Conservation (phyloP, 257 asterid genomes). For the Gardenia jasminoides region DNA sequence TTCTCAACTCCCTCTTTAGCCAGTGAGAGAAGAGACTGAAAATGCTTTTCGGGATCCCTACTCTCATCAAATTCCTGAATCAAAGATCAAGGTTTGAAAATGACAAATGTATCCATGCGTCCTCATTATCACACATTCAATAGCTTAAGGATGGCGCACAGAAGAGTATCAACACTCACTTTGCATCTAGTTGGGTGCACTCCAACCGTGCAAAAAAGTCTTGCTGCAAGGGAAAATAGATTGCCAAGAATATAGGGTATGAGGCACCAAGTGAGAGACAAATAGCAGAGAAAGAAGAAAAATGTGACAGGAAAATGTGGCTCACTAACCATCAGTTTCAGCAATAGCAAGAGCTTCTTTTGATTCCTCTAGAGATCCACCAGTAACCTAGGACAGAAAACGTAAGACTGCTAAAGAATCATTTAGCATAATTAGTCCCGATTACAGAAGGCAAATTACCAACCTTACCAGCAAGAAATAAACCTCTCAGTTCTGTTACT, state of each 20-base stretch:
- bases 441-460: background rate
- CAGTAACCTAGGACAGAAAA: conserved; percentile 64
- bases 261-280: background rate
- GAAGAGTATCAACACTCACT: conserved; percentile 38
- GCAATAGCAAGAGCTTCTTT: conserved; percentile 94
- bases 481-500: background rate
- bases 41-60: conserved; percentile 85
- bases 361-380: conserved; percentile 93
- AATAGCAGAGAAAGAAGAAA: conserved; percentile 1
- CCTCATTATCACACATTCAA: background rate
- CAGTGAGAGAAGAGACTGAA: conserved; percentile 68
- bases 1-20: conserved; percentile 85
- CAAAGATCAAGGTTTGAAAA: conserved; percentile 15
- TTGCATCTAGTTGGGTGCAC: conserved; percentile 99
- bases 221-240: conserved; percentile 48
- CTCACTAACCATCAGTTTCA: conserved; percentile 78
- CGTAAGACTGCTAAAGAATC: conserved; percentile 2
- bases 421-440: background rate
- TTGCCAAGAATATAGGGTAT: background rate
- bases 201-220: conserved; percentile 97
- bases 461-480: background rate
- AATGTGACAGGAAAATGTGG: conserved; percentile 13
- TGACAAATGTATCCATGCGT: background rate
- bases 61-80: conserved; percentile 87
- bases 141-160: background rate